Conservation (phyloP, 1,139 yeast species). For the Debaryomyces udenii region DNA sequence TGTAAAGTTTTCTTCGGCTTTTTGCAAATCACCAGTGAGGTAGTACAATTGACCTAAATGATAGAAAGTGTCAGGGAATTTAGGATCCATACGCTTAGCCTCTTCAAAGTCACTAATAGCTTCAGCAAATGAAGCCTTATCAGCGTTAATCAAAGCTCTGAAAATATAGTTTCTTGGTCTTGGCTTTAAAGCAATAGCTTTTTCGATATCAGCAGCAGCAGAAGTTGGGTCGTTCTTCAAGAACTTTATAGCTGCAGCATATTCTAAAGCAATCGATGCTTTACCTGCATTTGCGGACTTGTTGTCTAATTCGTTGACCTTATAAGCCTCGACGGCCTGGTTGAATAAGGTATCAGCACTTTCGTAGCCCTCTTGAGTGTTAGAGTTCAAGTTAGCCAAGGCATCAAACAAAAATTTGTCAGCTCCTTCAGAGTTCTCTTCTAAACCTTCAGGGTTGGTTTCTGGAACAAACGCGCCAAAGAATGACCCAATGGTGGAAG, state of each 20-base stretch:
- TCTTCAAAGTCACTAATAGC: conserved; percentile 71
- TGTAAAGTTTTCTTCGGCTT: conserved; percentile 76
- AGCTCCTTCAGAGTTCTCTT: conserved; percentile 50
- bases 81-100: conserved; percentile 72
- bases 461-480: conserved; percentile 69
- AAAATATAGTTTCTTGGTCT: conserved; percentile 83
- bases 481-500: conserved; percentile 83
- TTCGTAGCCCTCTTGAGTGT: conserved; percentile 72
- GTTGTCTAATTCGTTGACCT: conserved; percentile 37
- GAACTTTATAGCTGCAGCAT: conserved; percentile 80
- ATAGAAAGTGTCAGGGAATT: conserved; percentile 82
- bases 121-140: conserved; percentile 62
- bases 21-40: conserved; percentile 70
- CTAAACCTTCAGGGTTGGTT: conserved; percentile 52
- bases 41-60: conserved; percentile 94
- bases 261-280: conserved; percentile 73
- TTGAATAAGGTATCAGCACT: conserved; percentile 69
- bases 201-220: conserved; percentile 57
- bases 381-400: conserved; percentile 60
- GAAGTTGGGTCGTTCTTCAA: conserved; percentile 76
- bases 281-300: conserved; percentile 53
- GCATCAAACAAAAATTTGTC: conserved; percentile 72
- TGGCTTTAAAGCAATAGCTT: conserved; percentile 69
- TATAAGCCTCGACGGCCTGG: conserved; percentile 65
- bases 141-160: conserved; percentile 85